These are phyloP conservation scores for Pseudonectria foliicola DNA, from an alignment of 2,329 filamentous ascomycete species.

Conservation along the genomic window DNA sequence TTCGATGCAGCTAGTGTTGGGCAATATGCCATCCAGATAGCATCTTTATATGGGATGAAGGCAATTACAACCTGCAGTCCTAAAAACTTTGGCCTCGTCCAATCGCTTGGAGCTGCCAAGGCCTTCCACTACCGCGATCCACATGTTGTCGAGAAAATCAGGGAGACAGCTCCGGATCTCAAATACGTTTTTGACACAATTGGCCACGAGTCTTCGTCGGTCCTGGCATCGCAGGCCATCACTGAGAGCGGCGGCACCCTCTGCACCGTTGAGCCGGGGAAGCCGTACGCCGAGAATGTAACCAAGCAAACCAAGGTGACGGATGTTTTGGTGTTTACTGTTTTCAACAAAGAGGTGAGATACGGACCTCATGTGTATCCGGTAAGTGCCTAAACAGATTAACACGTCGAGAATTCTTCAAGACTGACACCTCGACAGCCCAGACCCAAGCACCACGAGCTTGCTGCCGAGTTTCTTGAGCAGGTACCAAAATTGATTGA, in stretches of 20 bases:
- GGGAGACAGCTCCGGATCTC: constrained; percentile 23
- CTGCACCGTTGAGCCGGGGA: constrained; percentile 36
- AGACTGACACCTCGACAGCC: constrained; percentile 17
- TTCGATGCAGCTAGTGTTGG: constrained; percentile 29
- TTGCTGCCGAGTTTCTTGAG: constrained; percentile 30
- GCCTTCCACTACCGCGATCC: constrained; percentile 34
- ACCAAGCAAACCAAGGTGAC: constrained; percentile 26
- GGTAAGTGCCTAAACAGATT: constrained; percentile 18
- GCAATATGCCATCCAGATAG: constrained; percentile 30
- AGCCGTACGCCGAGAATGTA: constrained; percentile 30
- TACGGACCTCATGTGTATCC: constrained; percentile 30
- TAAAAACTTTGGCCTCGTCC: constrained; percentile 24
- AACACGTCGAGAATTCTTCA: neutral
- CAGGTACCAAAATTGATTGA: constrained; percentile 28
- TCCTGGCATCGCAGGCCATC: constrained; percentile 24
- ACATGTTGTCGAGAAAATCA: constrained; percentile 29
- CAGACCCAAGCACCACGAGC: constrained; percentile 28
- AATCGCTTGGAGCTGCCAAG: constrained; percentile 25
- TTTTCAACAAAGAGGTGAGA: constrained; percentile 32
- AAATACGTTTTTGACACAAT: constrained; percentile 36
- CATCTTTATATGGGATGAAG: constrained; percentile 24
- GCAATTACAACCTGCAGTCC: constrained; percentile 30
- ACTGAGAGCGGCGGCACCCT: constrained; percentile 21
- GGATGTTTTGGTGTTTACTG: constrained; percentile 36
- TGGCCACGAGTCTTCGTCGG: constrained; percentile 30